Evolutionary conservation across 2,329 filamentous ascomycete genomes (phyloP).

Genomic region (Clarireedia homoeocarpa): DNA sequence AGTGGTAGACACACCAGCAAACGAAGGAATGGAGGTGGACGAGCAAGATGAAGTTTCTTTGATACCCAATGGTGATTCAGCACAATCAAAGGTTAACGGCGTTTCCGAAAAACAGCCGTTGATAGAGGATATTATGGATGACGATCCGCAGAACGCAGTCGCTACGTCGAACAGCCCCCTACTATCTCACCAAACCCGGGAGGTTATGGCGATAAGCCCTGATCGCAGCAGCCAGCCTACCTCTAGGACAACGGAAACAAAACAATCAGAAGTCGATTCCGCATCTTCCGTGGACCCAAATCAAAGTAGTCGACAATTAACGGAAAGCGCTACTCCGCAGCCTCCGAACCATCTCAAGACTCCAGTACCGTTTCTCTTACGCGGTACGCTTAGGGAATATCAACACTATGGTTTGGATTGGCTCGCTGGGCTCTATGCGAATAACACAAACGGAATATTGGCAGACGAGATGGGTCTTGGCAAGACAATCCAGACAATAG

Average conservation of each 20-base stretch:
- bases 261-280: constrained; percentile 28
- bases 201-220: constrained; percentile 23
- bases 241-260: constrained; percentile 30
- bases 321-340: constrained; percentile 33
- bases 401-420: constrained; percentile 96
- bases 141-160: neutral
- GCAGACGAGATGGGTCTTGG: constrained; percentile 98
- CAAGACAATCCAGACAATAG: constrained; percentile 97
- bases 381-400: constrained; percentile 87
- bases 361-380: constrained; percentile 71
- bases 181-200: neutral
- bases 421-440: constrained; percentile 87
- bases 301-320: constrained; percentile 26
- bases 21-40: constrained; percentile 7
- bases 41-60: constrained; percentile 26
- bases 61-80: constrained; percentile 21
- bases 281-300: constrained; percentile 29
- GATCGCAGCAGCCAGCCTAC: constrained; percentile 31
- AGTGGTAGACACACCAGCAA: neutral
- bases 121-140: constrained; percentile 2
- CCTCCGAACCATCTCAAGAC: constrained; percentile 45
- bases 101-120: neutral
- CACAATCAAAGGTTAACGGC: neutral
- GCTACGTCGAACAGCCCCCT: neutral
- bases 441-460: constrained; percentile 89